Evolutionary conservation across 306 rosid species (phyloP), one percentile per base, ranked within the genome.

Genomic region (Phaseolus lunatus): DNA sequence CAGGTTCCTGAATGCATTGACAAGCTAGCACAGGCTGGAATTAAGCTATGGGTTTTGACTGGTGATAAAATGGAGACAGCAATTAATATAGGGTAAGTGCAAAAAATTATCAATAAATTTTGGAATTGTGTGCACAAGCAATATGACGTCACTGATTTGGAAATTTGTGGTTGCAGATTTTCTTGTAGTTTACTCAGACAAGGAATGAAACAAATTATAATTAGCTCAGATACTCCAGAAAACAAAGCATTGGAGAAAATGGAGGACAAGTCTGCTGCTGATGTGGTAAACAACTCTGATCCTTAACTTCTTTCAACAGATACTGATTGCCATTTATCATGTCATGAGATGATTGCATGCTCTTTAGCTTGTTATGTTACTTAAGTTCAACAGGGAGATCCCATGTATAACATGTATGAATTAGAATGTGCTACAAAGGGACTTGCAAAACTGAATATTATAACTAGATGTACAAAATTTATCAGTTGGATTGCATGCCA

Each of bases 1-100:
- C 71, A 94, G 98, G 99, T 96, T 78, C 99, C 99, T 20, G 99
- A 96, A 65, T 96, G 98, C 88, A 96, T 96, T 54, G 99, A 96
- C 92, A 96, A 91, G 74, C 94, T 96, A 81, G 99, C 99, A 44
- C 99, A 92, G 84, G 99, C 99, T 66, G 99, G 99, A 80, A 96
- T 96, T 62, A 96, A 96, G 84, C 82, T 96, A 62, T 96, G 99
- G 99, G 99, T 96, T 77, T 85, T 96, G 89, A 96, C 99, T 44
- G 99, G 99, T 59, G 99, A 96, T 85, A 96, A 96, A 89, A 96
- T 96, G 99, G 99, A 96, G 84, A 96, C 98, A 27, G 99, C 99
- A 35, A 96, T 96, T 85, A 92, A 96, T 71, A 96, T 96, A 45
- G 99, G 99, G 99, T 88, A 85, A 61, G 78, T 52, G 35, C 53